phyloP scores from a whole-genome alignment of 1,284 basidiomycete genomes.

The Melampsora americana region DNA sequence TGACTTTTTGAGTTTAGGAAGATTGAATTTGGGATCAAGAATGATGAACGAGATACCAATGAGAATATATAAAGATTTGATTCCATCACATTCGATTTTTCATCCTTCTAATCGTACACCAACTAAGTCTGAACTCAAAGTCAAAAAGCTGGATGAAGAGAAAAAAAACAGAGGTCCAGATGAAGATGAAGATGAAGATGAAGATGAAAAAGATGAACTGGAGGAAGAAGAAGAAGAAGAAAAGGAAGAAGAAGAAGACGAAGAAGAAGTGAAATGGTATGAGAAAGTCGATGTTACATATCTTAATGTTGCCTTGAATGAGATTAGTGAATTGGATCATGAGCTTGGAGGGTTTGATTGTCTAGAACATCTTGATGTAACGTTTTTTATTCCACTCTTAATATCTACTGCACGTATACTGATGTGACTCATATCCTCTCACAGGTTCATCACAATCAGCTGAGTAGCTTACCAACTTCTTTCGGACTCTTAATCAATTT shows the following conservation, averaged over 20 bases:
- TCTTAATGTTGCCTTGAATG: conserved; percentile 34
- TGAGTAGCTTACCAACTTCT: conserved; percentile 12
- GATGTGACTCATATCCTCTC: neutral
- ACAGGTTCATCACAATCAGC: conserved; percentile 22
- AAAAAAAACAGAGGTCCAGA: no score
- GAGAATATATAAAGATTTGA: conserved; percentile 22
- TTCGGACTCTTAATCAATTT: conserved; percentile 38
- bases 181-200: no score
- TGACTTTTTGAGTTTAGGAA: conserved; percentile 8
- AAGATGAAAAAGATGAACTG: conserved; percentile 10
- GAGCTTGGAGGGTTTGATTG: conserved; percentile 35
- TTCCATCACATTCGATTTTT: conserved; percentile 35
- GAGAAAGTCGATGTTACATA: conserved; percentile 20
- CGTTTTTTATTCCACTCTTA: neutral
- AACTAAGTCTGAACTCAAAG: neutral
- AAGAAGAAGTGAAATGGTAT: conserved; percentile 26
- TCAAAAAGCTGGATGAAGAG: no score
- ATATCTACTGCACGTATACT: neutral
- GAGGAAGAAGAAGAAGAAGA: neutral
- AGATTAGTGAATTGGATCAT: conserved; percentile 19
- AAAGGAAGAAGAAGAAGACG: neutral
- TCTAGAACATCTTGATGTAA: conserved; percentile 22
- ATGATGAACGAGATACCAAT: conserved; percentile 26
- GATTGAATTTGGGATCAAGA: conserved; percentile 26
- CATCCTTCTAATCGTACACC: conserved; percentile 35